Conservation (phyloP, 768 basidiomycete genomes). For the Serendipita sp. region DNA sequence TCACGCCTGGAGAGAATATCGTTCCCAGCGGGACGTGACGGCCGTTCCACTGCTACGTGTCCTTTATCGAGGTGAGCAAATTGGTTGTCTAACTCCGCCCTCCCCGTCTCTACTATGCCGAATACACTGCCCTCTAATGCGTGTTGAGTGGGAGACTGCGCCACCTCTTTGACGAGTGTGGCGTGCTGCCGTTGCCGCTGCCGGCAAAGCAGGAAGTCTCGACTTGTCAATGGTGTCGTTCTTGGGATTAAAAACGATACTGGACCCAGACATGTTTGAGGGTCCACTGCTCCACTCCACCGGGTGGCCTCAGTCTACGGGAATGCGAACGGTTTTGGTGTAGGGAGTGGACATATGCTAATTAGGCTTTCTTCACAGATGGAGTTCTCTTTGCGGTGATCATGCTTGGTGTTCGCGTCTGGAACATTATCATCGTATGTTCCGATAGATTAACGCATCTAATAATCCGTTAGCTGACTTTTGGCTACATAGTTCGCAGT, state of each 20-base stretch:
- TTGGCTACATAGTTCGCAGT: background rate
- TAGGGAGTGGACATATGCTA: background rate
- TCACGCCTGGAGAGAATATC: background rate
- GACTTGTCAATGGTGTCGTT: too few relatives aligned
- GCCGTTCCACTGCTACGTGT: background rate
- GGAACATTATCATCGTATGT: conserved; percentile 2
- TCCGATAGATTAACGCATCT: background rate
- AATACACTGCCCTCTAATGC: too few relatives aligned
- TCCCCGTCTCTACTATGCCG: background rate
- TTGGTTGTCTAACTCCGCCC: background rate
- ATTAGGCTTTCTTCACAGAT: background rate
- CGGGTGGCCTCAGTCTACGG: too few relatives aligned
- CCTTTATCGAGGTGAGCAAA: background rate
- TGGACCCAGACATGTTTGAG: too few relatives aligned
- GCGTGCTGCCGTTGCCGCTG: too few relatives aligned
- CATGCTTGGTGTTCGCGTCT: background rate
- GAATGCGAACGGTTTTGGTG: too few relatives aligned
- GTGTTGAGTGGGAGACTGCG: too few relatives aligned
- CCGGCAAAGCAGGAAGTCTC: too few relatives aligned
- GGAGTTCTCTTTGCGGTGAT: background rate
- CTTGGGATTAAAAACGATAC: too few relatives aligned
- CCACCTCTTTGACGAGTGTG: too few relatives aligned
- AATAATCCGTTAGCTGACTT: background rate
- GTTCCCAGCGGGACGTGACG: background rate
- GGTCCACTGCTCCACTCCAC: too few relatives aligned